Evolutionary conservation across 1,284 basidiomycete species (phyloP), one percentile per base, ranked within the genome.

Genomic region (Sanghuangporus sanghuang): DNA sequence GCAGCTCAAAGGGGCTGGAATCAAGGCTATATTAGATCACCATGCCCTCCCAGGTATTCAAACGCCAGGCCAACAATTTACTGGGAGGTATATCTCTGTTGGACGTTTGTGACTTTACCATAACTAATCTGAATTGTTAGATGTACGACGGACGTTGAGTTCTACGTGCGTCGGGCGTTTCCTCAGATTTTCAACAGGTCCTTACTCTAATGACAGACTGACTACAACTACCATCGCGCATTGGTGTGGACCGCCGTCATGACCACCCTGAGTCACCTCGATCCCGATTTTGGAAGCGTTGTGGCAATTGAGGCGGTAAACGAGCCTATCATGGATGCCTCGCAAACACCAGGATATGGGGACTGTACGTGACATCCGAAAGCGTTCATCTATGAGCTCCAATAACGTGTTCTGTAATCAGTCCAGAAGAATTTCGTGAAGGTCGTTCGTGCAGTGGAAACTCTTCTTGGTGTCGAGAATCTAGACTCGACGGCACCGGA

Each of bases 181-280:
- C 11, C 21, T 42, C 27, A 32, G n/a, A 40, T 57, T 35, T 8
- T 27, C 6, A 16, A 23, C 49, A 57, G 38, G 59, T 16, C 32
- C 40, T 53, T 35, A 36, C 32, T 38, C 23, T 23, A 50, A 38
- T 27, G 50, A 6, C 63, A 90, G 88, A 90, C 85, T 0, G 75
- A 78, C 4, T 76, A 82, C 58, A 92, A 92, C 69, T 92, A 90
- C 67, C 80, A 85, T 61, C 85, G 90, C 6, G 90, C 90, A 9
- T 76, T 92, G 57, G 75, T 86, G 32, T 92, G 90, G 90, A 85
- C 88, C 0, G 85, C 85, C 14, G 86, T 92, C 32, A 90, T 92
- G 86, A 87, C 90, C 0, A 73, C 81, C 5, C 75, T 92, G 16
- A 75, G 85, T 1, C 90, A 92, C 68, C 73, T 89, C 18, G 86